These are phyloP conservation scores for Saccharomycopsis capsularis DNA, from an alignment of 805 yeast genomes.

Conservation along the genomic window DNA sequence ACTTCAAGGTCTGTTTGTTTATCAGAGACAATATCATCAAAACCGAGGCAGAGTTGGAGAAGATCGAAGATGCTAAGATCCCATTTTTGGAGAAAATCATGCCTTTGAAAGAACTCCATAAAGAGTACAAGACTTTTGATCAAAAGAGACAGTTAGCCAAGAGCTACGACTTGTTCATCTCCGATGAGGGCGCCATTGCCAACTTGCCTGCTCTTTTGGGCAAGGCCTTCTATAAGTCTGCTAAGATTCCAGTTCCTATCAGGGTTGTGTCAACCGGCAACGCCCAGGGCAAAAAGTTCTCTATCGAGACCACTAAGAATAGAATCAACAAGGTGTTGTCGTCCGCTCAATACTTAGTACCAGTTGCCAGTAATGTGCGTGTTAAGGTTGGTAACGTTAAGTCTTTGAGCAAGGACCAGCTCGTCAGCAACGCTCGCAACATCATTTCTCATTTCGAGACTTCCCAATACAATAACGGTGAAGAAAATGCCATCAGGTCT, in stretches of 20 bases:
- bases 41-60: constrained; percentile 34
- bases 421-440: constrained; percentile 46
- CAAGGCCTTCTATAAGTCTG: constrained; percentile 65
- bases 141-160: constrained; percentile 67
- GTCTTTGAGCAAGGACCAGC: constrained; percentile 37
- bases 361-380: constrained; percentile 64
- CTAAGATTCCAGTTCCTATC: constrained; percentile 64
- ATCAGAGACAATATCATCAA: constrained; percentile 56
- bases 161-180: constrained; percentile 69
- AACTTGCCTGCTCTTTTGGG: constrained; percentile 80
- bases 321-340: constrained; percentile 52
- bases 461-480: constrained; percentile 10
- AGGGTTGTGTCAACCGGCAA: constrained; percentile 32
- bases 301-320: constrained; percentile 45
- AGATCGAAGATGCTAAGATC: constrained; percentile 40
- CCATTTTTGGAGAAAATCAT: constrained; percentile 36
- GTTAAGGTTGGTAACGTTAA: constrained; percentile 57
- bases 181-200: constrained; percentile 77
- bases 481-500: constrained; percentile 38
- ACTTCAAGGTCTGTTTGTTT: constrained; percentile 53
- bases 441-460: constrained; percentile 43
- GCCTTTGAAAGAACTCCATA: constrained; percentile 68
- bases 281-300: constrained; percentile 33
- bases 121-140: constrained; percentile 82
- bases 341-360: constrained; percentile 57